A percentile compares a stretch with the other conserved stretches of the same genome.
These are phyloP conservation scores for Seminavis robusta DNA, from an alignment of 108 stramenopile species.

Conservation along the genomic window DNA sequence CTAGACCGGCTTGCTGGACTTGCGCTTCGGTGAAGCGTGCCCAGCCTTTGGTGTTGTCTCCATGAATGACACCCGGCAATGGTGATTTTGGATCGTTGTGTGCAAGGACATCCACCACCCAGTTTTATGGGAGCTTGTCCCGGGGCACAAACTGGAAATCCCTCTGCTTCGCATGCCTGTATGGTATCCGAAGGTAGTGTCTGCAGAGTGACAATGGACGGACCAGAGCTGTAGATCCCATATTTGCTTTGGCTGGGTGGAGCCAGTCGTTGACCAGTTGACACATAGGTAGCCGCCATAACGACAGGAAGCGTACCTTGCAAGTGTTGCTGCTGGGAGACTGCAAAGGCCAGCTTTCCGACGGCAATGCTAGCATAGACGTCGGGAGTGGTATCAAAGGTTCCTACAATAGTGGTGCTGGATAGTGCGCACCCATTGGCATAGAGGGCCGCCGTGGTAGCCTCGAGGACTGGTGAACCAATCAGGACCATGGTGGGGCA, in stretches of 20 bases:
- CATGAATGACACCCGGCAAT: too few relatives aligned
- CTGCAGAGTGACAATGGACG: background rate
- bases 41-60: too few relatives aligned
- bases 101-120: too few relatives aligned
- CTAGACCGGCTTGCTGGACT: too few relatives aligned
- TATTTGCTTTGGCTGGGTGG: background rate
- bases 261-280: conserved; percentile 4
- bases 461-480: too few relatives aligned
- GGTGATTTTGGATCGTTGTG: too few relatives aligned
- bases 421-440: background rate
- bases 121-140: too few relatives aligned
- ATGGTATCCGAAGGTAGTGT: background rate
- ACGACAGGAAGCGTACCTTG: conserved; percentile 17
- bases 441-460: background rate
- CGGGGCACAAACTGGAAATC: conserved; percentile 14
- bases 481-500: too few relatives aligned
- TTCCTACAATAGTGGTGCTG: conserved; percentile 7
- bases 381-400: conserved; percentile 12
- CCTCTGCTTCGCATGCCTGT: background rate
- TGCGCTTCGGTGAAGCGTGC: too few relatives aligned
- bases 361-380: conserved; percentile 1
- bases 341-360: conserved; percentile 14
- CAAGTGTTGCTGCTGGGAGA: conserved; percentile 15
- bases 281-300: conserved; percentile 18
- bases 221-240: background rate